Conservation (phyloP, 345 rosid genomes). For the Luvunga scandens region DNA sequence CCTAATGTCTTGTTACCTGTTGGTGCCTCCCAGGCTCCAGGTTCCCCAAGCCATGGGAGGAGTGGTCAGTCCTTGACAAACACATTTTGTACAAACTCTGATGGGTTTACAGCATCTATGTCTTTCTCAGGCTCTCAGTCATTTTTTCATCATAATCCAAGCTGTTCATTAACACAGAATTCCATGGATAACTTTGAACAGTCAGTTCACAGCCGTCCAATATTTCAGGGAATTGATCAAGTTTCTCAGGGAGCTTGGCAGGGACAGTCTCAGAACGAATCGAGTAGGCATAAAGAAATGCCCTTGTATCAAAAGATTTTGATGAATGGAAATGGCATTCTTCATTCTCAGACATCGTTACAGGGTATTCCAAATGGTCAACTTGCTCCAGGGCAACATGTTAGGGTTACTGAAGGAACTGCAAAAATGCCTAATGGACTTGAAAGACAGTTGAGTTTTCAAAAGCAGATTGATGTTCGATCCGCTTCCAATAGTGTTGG, state of each 20-base stretch:
- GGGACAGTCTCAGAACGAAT: constrained; percentile 65
- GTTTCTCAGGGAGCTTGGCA: constrained; percentile 45
- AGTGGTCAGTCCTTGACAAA: constrained; percentile 72
- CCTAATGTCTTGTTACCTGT: constrained; percentile 83
- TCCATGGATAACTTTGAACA: constrained; percentile 80
- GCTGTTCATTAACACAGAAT: constrained; percentile 93
- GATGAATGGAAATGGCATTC: constrained; percentile 65
- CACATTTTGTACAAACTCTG: constrained; percentile 72
- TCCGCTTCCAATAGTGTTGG: constrained; percentile 64
- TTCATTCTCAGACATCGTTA: constrained; percentile 50
- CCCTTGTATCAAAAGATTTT: constrained; percentile 57
- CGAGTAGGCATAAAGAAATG: constrained; percentile 57
- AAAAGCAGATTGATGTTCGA: constrained; percentile 55
- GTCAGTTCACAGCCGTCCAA: constrained; percentile 93
- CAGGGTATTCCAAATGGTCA: constrained; percentile 48
- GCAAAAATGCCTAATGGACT: constrained; percentile 50
- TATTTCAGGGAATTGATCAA: constrained; percentile 75
- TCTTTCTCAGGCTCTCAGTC: constrained; percentile 96
- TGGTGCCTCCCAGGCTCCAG: constrained; percentile 53
- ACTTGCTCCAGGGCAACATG: constrained; percentile 39
- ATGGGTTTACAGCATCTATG: constrained; percentile 86
- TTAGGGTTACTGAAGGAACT: constrained; percentile 45
- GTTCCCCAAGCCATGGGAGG: constrained; percentile 76
- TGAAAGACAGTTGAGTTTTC: constrained; percentile 71
- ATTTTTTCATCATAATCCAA: constrained; percentile 90